Evolutionary conservation across 2,329 filamentous ascomycete genomes (phyloP).

Genomic region (Xylariaceae sp.): DNA sequence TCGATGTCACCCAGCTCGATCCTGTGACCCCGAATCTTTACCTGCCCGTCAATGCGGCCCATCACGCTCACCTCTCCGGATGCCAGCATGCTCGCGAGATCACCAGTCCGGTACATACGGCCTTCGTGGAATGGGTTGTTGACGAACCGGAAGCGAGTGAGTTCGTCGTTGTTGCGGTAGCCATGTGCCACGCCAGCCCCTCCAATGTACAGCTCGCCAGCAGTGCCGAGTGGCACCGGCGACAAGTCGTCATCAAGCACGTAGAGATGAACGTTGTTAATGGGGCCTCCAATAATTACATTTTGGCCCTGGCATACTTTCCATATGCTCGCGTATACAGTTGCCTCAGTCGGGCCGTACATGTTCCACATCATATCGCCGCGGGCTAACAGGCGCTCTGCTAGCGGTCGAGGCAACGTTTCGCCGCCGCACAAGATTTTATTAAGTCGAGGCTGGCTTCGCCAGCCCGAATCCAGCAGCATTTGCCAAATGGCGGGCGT

Average conservation of each 20-base stretch:
- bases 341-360: constrained; percentile 40
- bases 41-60: constrained; percentile 36
- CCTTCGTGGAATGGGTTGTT: constrained; percentile 33
- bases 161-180: constrained; percentile 38
- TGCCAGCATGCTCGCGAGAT: constrained; percentile 29
- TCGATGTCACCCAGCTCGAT: constrained; percentile 42
- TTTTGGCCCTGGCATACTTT: constrained; percentile 31
- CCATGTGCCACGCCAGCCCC: constrained; percentile 41
- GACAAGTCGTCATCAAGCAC: constrained; percentile 47
- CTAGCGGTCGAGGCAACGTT: constrained; percentile 34
- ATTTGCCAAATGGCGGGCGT: constrained; percentile 47
- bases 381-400: constrained; percentile 41
- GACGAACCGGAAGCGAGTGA: constrained; percentile 31
- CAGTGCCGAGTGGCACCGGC: constrained; percentile 46
- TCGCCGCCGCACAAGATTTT: constrained; percentile 40
- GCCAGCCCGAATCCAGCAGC: constrained; percentile 33
- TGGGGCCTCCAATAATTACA: constrained; percentile 35
- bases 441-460: constrained; percentile 29
- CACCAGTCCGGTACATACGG: constrained; percentile 37
- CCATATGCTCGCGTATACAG: constrained; percentile 37
- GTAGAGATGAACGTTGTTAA: constrained; percentile 46
- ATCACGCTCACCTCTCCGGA: constrained; percentile 30
- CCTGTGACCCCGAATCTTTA: constrained; percentile 40
- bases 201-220: constrained; percentile 43
- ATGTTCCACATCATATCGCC: constrained; percentile 37